Conservation (phyloP, 2,329 filamentous ascomycete genomes). For the Alternaria dauci region DNA sequence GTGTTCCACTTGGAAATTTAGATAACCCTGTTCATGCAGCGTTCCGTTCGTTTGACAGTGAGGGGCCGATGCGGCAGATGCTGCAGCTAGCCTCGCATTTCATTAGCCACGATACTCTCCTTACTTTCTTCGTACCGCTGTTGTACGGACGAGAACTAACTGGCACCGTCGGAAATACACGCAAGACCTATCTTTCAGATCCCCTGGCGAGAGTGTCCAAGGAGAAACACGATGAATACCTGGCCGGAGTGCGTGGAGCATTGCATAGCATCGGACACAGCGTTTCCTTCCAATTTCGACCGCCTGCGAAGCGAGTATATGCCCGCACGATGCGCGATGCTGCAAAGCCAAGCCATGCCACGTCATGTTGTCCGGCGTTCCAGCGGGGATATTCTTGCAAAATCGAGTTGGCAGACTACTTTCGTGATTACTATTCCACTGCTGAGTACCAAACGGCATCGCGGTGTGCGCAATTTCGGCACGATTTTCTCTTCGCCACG, state of each 20-base stretch:
- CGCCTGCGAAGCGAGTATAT: slow-evolving; percentile 27
- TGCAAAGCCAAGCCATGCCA: slow-evolving; percentile 12
- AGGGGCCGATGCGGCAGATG: slow-evolving; percentile 28
- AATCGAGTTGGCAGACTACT: slow-evolving; percentile 37
- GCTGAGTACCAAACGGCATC: slow-evolving; percentile 33
- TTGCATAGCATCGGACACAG: slow-evolving; percentile 39
- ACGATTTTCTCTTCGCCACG: slow-evolving; percentile 46
- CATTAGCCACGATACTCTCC: slow-evolving; percentile 36
- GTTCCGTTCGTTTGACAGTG: slow-evolving; percentile 31
- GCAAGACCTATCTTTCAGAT: slow-evolving; percentile 34
- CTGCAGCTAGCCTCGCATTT: slow-evolving; percentile 47
- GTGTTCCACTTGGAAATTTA: slow-evolving; percentile 32
- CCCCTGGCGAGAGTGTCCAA: slow-evolving; percentile 23
- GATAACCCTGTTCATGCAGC: slow-evolving; percentile 43
- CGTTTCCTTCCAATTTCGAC: slow-evolving; percentile 30
- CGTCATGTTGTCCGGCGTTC: slow-evolving; percentile 25
- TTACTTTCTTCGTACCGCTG: slow-evolving; percentile 44
- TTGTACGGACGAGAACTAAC: slow-evolving; percentile 35
- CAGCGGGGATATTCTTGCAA: slow-evolving; percentile 18
- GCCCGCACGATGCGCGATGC: slow-evolving; percentile 28
- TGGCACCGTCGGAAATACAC: not conserved
- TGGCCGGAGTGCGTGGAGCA: slow-evolving; percentile 31
- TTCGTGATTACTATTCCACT: slow-evolving; percentile 28
- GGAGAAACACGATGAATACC: slow-evolving; percentile 16
- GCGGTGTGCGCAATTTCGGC: slow-evolving; percentile 41